Percentiles rank a stretch among this genome's conserved stretches.
Conservation (phyloP, 768 basidiomycete genomes). For the Termitomyces sp. region DNA sequence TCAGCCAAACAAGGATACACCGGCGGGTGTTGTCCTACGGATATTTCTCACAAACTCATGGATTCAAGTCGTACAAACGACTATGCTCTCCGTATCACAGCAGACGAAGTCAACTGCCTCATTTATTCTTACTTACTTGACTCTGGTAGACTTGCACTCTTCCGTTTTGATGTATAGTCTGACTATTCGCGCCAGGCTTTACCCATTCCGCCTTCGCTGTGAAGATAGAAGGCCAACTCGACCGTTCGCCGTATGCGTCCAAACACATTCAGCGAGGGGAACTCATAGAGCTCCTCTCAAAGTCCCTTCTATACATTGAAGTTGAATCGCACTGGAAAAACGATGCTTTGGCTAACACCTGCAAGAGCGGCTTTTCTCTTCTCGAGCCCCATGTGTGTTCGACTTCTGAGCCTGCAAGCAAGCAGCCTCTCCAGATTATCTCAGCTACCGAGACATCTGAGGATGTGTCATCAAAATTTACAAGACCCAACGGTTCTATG, state of each 20-base stretch:
- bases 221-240: conserved; percentile 66
- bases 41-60: not conserved
- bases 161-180: not conserved
- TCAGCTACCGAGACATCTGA: conserved; percentile 7
- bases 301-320: conserved; percentile 76
- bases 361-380: conserved; percentile 69
- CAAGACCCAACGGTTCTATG: conserved; percentile 17
- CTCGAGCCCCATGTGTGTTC: conserved; percentile 72
- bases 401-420: conserved; percentile 30
- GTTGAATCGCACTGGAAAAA: conserved; percentile 80
- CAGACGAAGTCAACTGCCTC: conserved; percentile 82
- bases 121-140: conserved; percentile 83
- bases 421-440: conserved; percentile 14
- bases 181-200: conserved; percentile 48
- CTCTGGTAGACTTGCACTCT: conserved; percentile 44
- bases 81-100: conserved; percentile 54
- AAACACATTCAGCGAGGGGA: conserved; percentile 80
- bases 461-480: conserved; percentile 5
- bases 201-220: conserved; percentile 79
- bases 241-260: conserved; percentile 59
- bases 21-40: not conserved
- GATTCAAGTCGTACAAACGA: conserved; percentile 6
- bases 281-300: conserved; percentile 73
- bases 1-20: conserved; percentile 6
- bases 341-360: conserved; percentile 54